Conservation (phyloP, 2,329 filamentous ascomycete species). For the Hypoxylon sp. region DNA sequence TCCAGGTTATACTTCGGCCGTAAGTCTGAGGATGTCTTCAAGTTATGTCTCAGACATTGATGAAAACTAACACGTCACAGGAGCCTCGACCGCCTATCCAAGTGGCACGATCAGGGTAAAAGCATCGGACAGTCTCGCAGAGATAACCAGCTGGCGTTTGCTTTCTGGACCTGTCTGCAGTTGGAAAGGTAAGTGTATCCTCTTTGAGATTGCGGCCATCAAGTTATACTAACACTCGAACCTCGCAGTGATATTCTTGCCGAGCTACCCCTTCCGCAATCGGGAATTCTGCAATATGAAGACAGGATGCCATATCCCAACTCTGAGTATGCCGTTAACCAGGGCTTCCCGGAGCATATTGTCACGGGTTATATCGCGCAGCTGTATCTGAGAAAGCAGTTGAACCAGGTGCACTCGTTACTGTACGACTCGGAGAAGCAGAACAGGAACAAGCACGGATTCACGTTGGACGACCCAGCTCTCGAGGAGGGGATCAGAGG, state of each 20-base stretch:
- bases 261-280: constrained; percentile 73
- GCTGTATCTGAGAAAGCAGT: constrained; percentile 68
- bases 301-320: constrained; percentile 73
- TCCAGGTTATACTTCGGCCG: constrained; percentile 79
- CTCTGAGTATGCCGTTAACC: constrained; percentile 54
- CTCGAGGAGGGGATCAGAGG: constrained; percentile 53
- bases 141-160: constrained; percentile 74
- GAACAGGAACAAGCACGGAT: constrained; percentile 38
- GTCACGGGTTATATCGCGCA: constrained; percentile 69
- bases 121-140: constrained; percentile 50
- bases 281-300: constrained; percentile 67
- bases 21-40: constrained; percentile 54
- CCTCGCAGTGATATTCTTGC: constrained; percentile 83
- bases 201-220: not conserved
- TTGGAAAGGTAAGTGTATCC: constrained; percentile 74
- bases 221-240: constrained; percentile 31
- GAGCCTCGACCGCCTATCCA: constrained; percentile 58
- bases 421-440: constrained; percentile 57
- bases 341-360: constrained; percentile 57
- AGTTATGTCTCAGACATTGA: constrained; percentile 1
- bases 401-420: constrained; percentile 68
- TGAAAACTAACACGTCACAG: constrained; percentile 42
- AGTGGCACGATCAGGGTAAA: constrained; percentile 48
- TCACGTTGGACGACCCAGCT: constrained; percentile 28
- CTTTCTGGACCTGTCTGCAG: constrained; percentile 94